Evolutionary conservation across 371 early-diverging fungal genomes (phyloP).

Genomic region (Circinella umbellata): DNA sequence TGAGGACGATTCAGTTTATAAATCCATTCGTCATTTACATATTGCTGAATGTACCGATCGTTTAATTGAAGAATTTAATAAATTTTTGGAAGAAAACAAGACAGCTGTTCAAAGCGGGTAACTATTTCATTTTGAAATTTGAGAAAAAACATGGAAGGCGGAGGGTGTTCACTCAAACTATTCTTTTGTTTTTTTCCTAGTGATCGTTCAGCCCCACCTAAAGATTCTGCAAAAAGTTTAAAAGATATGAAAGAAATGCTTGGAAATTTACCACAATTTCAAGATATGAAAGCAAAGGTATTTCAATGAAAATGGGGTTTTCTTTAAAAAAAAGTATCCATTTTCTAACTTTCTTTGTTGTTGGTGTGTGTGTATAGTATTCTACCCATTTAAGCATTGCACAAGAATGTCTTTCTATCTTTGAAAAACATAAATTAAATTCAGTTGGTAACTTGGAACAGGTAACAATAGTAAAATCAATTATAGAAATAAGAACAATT

Average conservation of each 20-base stretch:
- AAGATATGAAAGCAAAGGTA: conserved; percentile 88
- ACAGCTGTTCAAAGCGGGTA: conserved; percentile 53
- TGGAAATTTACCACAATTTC: conserved; percentile 90
- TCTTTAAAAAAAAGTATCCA: too few relatives aligned
- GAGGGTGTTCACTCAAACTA: too few relatives aligned
- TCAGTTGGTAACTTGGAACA: conserved; percentile 85
- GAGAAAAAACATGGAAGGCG: too few relatives aligned
- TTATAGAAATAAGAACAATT: too few relatives aligned
- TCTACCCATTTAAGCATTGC: conserved; percentile 93
- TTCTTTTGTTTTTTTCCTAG: not conserved
- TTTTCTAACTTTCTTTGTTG: too few relatives aligned
- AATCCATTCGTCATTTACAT: conserved; percentile 88
- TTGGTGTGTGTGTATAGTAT: conserved; percentile 53
- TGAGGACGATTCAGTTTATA: conserved; percentile 81
- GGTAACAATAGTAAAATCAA: conserved; percentile 29
- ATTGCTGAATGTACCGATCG: conserved; percentile 91
- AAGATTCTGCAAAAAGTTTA: conserved; percentile 70
- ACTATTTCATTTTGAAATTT: too few relatives aligned
- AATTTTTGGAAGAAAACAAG: conserved; percentile 71
- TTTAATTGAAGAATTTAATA: conserved; percentile 82
- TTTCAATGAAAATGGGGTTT: too few relatives aligned
- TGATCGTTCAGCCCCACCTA: conserved; percentile 33
- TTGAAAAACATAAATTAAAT: conserved; percentile 76
- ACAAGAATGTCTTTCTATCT: conserved; percentile 86
- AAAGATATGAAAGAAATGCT: conserved; percentile 92